Base-by-base conservation (phyloP, 225 moss, liverwort and hornwort genomes). In the Ulota crispa region DNA sequence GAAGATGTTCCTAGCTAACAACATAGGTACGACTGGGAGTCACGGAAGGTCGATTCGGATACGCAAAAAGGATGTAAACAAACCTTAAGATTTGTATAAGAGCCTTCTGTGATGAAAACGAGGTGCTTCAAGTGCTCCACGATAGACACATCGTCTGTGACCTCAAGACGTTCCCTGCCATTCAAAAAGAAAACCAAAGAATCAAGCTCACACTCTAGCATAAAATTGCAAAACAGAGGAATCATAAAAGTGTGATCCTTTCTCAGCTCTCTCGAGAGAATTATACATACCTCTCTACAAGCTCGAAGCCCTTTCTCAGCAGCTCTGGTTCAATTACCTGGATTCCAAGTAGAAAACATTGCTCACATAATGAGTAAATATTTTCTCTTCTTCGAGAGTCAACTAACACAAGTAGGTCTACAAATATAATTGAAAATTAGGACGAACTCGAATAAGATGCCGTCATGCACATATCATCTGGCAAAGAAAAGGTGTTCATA, bases 61-160 rank as follows among this genome's bases (percentile, higher is more conserved):
- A 41, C n/a, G 27, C 19, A 59, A 63, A 10, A 54, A 32, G 7
- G 41, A 36, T 69, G 59, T 20, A 34, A 36, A 69, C 45, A 30
- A 52, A 92, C 93, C 94, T 94, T 96, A 11, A 94, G 86, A 79
- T 94, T 96, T 54, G 94, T 90, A 50, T 93, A 94, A 12, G 92
- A 94, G 37, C 94, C 96, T 84, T 90, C 85, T 20, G 96, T 96
- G 66, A 96, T 96, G 72, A 92, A 86, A 45, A 94, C 96, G 3
- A 88, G 92, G 83, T 94, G 94, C 79, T 96, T 93, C 76, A 96
- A 84, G 61, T 96, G 92, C 89, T 96, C 93, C 64, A 93, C 94
- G 64, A 94, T 92, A 9, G 96, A 94, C 21, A 94, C 94, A 80
- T 94, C 94, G 45, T 94, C 96, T 26, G 93, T 96, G 78, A 94